Evolutionary conservation across 495 filamentous ascomycete genomes (phyloP).

Genomic region (Penicillium malachiteum): DNA sequence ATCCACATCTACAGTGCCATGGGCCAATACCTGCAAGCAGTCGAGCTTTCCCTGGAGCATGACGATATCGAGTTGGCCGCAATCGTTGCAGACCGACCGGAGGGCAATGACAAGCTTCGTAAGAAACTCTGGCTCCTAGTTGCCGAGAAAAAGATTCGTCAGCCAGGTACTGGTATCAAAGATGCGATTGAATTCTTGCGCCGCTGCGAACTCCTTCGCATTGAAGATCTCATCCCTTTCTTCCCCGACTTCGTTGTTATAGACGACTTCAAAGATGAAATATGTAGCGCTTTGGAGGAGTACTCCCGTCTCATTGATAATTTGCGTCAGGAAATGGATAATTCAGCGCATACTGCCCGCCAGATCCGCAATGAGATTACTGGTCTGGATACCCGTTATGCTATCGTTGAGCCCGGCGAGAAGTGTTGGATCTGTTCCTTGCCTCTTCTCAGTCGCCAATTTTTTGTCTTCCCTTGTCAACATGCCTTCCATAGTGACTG

Average conservation of each 20-base stretch:
- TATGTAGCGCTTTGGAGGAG: slow-evolving; percentile 87
- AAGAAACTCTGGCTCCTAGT: slow-evolving; percentile 95
- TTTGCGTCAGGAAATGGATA: slow-evolving; percentile 95
- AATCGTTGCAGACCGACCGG: slow-evolving; percentile 83
- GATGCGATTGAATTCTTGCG: slow-evolving; percentile 91
- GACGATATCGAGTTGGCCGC: slow-evolving; percentile 86
- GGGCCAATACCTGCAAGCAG: slow-evolving; percentile 88
- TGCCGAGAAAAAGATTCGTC: slow-evolving; percentile 85
- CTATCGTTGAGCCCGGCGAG: slow-evolving; percentile 95
- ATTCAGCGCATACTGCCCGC: slow-evolving; percentile 77
- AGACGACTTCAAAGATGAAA: slow-evolving; percentile 98
- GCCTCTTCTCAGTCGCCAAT: slow-evolving; percentile 83
- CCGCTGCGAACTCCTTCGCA: slow-evolving; percentile 85
- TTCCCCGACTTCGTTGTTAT: slow-evolving; percentile 99
- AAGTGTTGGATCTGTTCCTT: slow-evolving; percentile 84
- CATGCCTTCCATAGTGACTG: slow-evolving; percentile 97
- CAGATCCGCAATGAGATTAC: slow-evolving; percentile 87
- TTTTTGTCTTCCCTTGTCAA: slow-evolving; percentile 98
- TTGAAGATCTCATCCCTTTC: slow-evolving; percentile 96
- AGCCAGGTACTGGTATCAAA: slow-evolving; percentile 80
- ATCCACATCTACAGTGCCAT: slow-evolving; percentile 96
- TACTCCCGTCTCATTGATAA: slow-evolving; percentile 87
- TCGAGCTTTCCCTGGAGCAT: slow-evolving; percentile 86
- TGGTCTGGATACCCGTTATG: slow-evolving; percentile 81
- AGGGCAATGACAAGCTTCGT: slow-evolving; percentile 71